Base-by-base conservation (phyloP, 768 basidiomycete species). In the Boletales sp. region DNA sequence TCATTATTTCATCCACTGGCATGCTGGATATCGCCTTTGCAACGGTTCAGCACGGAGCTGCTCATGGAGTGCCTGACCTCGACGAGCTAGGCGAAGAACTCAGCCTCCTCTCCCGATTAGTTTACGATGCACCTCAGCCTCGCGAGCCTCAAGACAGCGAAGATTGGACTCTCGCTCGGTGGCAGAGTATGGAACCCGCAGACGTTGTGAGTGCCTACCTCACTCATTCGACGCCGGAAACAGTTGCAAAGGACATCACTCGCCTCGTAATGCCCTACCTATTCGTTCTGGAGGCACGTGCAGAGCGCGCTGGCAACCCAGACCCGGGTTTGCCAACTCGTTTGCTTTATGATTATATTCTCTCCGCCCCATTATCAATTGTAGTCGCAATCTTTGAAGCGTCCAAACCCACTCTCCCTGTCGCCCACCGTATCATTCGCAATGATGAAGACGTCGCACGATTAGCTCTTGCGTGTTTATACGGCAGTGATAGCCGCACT, bases 31-130 rank as follows among this genome's bases (percentile, higher is more conserved):
- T 81, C 31, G 90, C 93, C 5, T 75, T 98, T 17, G 79, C 82
- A 8, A 74, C 87, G 40, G 77, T 92, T 9, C 94, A 97, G 64
- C 84, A 95, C 55, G 94, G 84, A 13, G 93, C 87, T 11, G 86
- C 92, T 8, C 81, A 82, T 57, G 87, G 86, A 13, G 74, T 97
- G 12, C 77, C 82, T 17, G 81, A 74, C 1, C 78, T 99, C 37
- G 94, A 95, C 57, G 82, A 84, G 60, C 68, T 94, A 3, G 95
- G 94, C 2, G 95, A 97, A 71, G 94, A 98, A 46, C 78, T 98
- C 36, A 88, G 83, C 55, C 80, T 98, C 8, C 78, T 99, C 34
- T 85, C 88, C 2, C 79, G 86, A 17, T 78, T 98, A 40, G 83
- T 94, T 12, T 99, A 99, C 57, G 93, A 97, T 62, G 74, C 82